phyloP scores from a whole-genome alignment of 805 yeast species.

The Clavispora santaluciae region DNA sequence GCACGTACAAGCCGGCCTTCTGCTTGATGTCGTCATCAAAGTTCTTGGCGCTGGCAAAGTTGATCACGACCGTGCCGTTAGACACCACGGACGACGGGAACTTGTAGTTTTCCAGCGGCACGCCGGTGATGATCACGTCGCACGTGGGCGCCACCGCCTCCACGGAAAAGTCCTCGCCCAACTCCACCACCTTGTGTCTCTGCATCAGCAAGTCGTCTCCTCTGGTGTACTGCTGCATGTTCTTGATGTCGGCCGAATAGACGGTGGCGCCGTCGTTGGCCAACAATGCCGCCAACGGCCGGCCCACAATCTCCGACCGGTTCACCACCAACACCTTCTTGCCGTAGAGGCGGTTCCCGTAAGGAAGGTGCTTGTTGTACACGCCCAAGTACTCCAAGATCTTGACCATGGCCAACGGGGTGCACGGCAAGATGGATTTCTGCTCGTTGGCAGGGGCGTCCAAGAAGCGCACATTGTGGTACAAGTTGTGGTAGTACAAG shows the following conservation, averaged over 20 bases:
- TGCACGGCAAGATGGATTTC: slow-evolving; percentile 91
- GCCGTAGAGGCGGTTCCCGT: slow-evolving; percentile 91
- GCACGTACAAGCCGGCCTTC: slow-evolving; percentile 88
- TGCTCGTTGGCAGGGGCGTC: slow-evolving; percentile 61
- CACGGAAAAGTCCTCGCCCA: slow-evolving; percentile 48
- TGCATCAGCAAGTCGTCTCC: slow-evolving; percentile 83
- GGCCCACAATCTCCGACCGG: slow-evolving; percentile 94
- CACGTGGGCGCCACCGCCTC: slow-evolving; percentile 67
- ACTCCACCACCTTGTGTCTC: slow-evolving; percentile 69
- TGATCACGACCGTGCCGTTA: slow-evolving; percentile 87
- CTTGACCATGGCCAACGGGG: slow-evolving; percentile 93
- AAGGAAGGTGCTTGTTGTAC: slow-evolving; percentile 74
- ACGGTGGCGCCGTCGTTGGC: slow-evolving; percentile 98
- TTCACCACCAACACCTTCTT: slow-evolving; percentile 87
- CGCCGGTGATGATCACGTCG: slow-evolving; percentile 95
- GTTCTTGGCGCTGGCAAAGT: slow-evolving; percentile 86
- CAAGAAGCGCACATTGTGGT: slow-evolving; percentile 83
- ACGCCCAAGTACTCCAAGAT: slow-evolving; percentile 85
- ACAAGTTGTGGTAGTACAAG: slow-evolving; percentile 86
- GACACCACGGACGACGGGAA: slow-evolving; percentile 77
- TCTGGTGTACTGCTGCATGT: slow-evolving; percentile 86
- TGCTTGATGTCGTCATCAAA: slow-evolving; percentile 77
- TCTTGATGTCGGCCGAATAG: slow-evolving; percentile 83
- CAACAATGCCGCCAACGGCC: slow-evolving; percentile 91
- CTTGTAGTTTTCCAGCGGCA: slow-evolving; percentile 77